Base-by-base conservation (phyloP, 495 filamentous ascomycete species). In the Xylaria sp. region DNA sequence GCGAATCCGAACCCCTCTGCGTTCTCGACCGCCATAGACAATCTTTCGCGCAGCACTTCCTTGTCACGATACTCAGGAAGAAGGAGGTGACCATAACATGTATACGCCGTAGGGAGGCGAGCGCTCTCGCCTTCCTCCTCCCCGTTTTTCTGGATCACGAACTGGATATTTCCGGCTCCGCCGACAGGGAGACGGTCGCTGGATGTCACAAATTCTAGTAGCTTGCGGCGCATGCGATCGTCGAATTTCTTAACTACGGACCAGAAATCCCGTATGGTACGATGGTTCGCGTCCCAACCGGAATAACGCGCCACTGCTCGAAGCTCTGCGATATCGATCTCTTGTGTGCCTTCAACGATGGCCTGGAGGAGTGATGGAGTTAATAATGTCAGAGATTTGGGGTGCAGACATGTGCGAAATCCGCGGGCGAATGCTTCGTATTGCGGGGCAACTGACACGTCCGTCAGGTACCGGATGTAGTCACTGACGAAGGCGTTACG, bases 161-260 rank as follows among this genome's bases (percentile, higher is more conserved):
- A 98, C 81, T 90, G 88, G 58, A 98, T 83, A 71, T 90, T 93
- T 70, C 86, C 85, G 70, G 93, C 87, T 14, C 95, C 95, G 46
- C 91, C 93, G 1, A 97, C 92, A 0, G 96, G 96, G 7, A 98
- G 85, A 11, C 96, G 89, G 78, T 97, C 94, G 79, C 91, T 95
- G 5, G 94, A 94, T 29, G 96, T 99, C 29, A 98, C 95, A 73
- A 99, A 99, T 78, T 98, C 94, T 67, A 99, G 84, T 59, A 99
- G 83, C 75, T 86, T 86, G 41, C 88, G 85, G 75, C 90, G 90
- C 82, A 90, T 89, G 59, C 86, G 85, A n/a, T 91, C 83, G 41
- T 90, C 84, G 77, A 90, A 97, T 9, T 77, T 73, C 67, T 85
- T 87, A 7, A 95, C 90, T 11, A 97, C 86, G 37, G 80, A 84